These are phyloP conservation scores for Skeletonema potamos DNA, from an alignment of 108 stramenopile genomes.

Conservation along the genomic window DNA sequence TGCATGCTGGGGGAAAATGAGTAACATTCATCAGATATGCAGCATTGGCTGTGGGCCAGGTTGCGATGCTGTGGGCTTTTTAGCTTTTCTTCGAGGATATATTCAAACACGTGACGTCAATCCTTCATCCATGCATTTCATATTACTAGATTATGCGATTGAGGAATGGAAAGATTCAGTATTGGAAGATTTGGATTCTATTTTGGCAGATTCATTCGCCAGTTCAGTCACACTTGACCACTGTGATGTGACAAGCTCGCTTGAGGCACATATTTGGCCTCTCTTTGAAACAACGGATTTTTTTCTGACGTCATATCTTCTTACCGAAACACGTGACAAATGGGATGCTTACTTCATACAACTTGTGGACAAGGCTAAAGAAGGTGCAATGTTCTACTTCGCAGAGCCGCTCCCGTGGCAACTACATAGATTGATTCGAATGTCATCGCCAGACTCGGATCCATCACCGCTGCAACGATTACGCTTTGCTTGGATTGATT, in stretches of 20 bases:
- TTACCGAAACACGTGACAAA: conserved; percentile 67
- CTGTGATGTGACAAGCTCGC: conserved; percentile 55
- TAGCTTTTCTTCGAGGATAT: conserved; percentile 35
- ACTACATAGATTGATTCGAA: conserved; percentile 49
- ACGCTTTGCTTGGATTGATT: conserved; percentile 74
- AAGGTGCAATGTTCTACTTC: conserved; percentile 62
- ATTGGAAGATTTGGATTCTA: conserved; percentile 44
- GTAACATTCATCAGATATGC: conserved; percentile 25
- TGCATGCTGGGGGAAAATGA: conserved; percentile 43
- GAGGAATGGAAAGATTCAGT: conserved; percentile 62
- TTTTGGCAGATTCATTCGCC: conserved; percentile 42
- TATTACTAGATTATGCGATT: conserved; percentile 70
- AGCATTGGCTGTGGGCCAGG: conserved; percentile 82
- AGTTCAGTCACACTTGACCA: conserved; percentile 17
- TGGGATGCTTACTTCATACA: conserved; percentile 60
- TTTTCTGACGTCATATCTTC: conserved; percentile 66
- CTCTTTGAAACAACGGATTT: conserved; percentile 31
- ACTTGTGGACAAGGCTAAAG: conserved; percentile 37
- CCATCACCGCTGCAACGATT: conserved; percentile 23
- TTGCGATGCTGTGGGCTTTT: conserved; percentile 64
- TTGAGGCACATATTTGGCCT: conserved; percentile 1
- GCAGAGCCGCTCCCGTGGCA: conserved; percentile 81
- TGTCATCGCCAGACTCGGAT: neutral
- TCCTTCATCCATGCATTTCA: neutral
- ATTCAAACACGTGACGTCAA: conserved; percentile 1